phyloP scores from a whole-genome alignment of 345 rosid genomes.

The Jatropha curcas region DNA sequence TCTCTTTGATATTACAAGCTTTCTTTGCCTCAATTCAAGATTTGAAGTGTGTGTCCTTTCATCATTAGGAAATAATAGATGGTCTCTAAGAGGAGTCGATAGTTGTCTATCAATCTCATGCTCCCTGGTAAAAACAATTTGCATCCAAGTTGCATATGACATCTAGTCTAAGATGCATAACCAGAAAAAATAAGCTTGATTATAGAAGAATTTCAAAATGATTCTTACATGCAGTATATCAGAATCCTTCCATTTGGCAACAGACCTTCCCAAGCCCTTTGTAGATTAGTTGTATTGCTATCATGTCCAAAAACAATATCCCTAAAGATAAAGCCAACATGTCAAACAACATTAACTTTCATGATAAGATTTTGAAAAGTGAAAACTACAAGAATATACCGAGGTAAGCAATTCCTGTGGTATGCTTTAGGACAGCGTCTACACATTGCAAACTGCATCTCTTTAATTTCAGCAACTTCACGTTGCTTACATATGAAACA shows the following conservation, averaged over 20 bases:
- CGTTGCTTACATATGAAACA: constrained; percentile 49
- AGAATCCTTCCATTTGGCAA: constrained; percentile 53
- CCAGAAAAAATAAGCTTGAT: neutral
- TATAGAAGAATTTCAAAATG: neutral
- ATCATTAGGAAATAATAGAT: constrained; percentile 50
- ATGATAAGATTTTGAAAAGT: neutral
- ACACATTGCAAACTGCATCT: constrained; percentile 63
- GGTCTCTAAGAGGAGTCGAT: constrained; percentile 61
- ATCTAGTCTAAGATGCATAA: neutral
- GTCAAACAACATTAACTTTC: neutral
- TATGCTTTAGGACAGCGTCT: constrained; percentile 76
- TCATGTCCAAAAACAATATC: constrained; percentile 34
- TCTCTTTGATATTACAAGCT: constrained; percentile 14
- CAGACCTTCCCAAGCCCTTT: constrained; percentile 61
- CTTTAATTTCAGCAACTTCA: constrained; percentile 44
- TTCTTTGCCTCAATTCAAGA: constrained; percentile 12
- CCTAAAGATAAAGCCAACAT: constrained; percentile 37
- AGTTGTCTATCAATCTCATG: constrained; percentile 44
- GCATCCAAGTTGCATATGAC: constrained; percentile 8
- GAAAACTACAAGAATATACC: constrained; percentile 32
- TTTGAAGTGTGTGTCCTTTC: constrained; percentile 23
- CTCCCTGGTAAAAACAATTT: constrained; percentile 39
- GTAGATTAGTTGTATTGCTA: constrained; percentile 22
- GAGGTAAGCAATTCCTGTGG: constrained; percentile 72
- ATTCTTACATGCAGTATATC: constrained; percentile 66